These are phyloP conservation scores for Kregervanrija delftensis DNA, from an alignment of 805 yeast species.

Conservation along the genomic window DNA sequence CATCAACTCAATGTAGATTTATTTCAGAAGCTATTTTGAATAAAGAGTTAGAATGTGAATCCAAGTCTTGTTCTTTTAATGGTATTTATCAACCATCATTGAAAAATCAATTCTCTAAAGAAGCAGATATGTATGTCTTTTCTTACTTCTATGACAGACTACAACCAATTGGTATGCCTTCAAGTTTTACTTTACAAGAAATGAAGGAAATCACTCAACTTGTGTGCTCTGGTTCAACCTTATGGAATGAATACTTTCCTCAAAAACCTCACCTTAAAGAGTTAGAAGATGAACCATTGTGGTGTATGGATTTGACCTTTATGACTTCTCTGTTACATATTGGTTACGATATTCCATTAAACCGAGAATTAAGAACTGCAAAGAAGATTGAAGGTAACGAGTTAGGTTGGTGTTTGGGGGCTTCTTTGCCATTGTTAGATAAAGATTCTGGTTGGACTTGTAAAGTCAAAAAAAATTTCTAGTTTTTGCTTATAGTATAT, in stretches of 20 bases:
- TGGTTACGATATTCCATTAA: slow-evolving; percentile 93
- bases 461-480: slow-evolving; percentile 29
- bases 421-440: slow-evolving; percentile 85
- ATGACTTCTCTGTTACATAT: slow-evolving; percentile 85
- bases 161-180: slow-evolving; percentile 91
- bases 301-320: slow-evolving; percentile 91
- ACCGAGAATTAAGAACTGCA: slow-evolving; percentile 88
- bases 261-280: slow-evolving; percentile 63
- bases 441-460: slow-evolving; percentile 67
- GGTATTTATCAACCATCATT: slow-evolving; percentile 97
- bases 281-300: slow-evolving; percentile 74
- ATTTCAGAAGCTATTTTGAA: slow-evolving; percentile 77
- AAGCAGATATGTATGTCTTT: slow-evolving; percentile 79
- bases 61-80: slow-evolving; percentile 88
- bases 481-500: too few species aligned
- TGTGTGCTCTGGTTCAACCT: slow-evolving; percentile 78
- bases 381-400: slow-evolving; percentile 84
- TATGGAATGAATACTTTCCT: slow-evolving; percentile 62
- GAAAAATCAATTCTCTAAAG: slow-evolving; percentile 61
- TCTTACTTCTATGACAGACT: slow-evolving; percentile 95
- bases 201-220: slow-evolving; percentile 70
- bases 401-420: slow-evolving; percentile 98
- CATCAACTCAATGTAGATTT: slow-evolving; percentile 80
- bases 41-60: slow-evolving; percentile 71
- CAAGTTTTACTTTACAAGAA: slow-evolving; percentile 79